phyloP scores from a whole-genome alignment of 1,139 yeast species.

The Pichia inconspicua region DNA sequence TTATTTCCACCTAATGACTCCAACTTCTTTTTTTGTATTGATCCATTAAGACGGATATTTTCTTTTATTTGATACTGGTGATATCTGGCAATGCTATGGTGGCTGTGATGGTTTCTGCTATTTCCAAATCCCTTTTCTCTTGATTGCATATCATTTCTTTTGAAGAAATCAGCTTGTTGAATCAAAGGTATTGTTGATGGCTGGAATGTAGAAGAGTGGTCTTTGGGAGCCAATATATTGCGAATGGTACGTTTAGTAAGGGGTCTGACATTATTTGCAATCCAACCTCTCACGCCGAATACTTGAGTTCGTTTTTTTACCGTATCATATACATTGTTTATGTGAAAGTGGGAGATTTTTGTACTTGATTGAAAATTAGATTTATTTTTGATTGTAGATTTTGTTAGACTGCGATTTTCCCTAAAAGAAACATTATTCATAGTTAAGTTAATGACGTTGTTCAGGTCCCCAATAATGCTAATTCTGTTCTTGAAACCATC shows the following conservation, averaged over 20 bases:
- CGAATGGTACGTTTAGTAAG: no score
- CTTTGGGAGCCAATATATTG: background rate
- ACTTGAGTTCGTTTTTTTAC: background rate
- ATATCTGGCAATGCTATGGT: no score
- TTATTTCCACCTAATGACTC: no score
- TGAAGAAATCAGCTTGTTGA: slow-evolving; percentile 6
- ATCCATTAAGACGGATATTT: no score
- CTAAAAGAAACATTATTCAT: background rate
- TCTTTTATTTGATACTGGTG: no score
- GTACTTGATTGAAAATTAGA: background rate
- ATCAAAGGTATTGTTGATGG: background rate
- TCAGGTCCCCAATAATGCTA: background rate
- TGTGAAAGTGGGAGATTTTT: no score
- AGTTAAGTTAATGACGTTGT: background rate
- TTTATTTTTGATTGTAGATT: no score
- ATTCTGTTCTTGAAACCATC: no score
- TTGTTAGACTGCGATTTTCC: background rate
- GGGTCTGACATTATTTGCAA: background rate
- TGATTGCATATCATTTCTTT: background rate
- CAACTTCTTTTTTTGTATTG: no score
- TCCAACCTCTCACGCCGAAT: background rate
- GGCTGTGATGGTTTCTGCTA: no score
- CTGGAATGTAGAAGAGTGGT: background rate
- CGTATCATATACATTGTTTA: background rate
- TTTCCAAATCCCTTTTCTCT: background rate